Percentiles rank a stretch among this genome's conserved stretches.
phyloP scores from a whole-genome alignment of 2,329 filamentous ascomycete species.

The Phyllosticta paracitricarpa region DNA sequence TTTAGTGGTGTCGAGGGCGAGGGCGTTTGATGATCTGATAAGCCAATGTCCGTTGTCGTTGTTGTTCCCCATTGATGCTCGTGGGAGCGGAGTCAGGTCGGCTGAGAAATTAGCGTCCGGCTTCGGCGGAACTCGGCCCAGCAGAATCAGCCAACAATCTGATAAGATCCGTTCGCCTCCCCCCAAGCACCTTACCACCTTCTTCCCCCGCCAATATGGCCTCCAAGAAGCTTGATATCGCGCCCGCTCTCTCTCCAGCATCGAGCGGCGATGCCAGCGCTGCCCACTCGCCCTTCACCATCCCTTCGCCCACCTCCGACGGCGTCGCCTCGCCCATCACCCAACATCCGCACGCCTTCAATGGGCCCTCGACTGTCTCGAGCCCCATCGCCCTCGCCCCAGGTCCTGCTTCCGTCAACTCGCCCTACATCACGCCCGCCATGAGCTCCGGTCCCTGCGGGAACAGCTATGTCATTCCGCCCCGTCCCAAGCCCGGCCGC shows the following conservation, averaged over 20 bases:
- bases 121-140: conserved; percentile 8
- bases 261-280: neutral
- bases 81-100: neutral
- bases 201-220: conserved; percentile 8
- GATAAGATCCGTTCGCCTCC: conserved; percentile 9
- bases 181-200: conserved; percentile 2
- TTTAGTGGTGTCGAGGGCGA: too few species aligned
- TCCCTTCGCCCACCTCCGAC: conserved; percentile 7
- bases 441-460: conserved; percentile 23
- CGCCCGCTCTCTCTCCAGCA: conserved; percentile 6
- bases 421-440: conserved; percentile 8
- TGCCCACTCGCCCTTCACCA: conserved; percentile 5
- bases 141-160: conserved; percentile 3
- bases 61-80: neutral
- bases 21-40: neutral
- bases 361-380: neutral
- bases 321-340: neutral
- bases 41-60: neutral
- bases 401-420: neutral
- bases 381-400: conserved; percentile 4
- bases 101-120: neutral
- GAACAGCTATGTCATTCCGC: conserved; percentile 27
- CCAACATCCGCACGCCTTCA: neutral
- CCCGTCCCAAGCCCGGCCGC: conserved; percentile 58
- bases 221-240: conserved; percentile 9